These are phyloP conservation scores for Entelexis paramagnoliae DNA, from an alignment of 1,139 yeast species.

Conservation along the genomic window DNA sequence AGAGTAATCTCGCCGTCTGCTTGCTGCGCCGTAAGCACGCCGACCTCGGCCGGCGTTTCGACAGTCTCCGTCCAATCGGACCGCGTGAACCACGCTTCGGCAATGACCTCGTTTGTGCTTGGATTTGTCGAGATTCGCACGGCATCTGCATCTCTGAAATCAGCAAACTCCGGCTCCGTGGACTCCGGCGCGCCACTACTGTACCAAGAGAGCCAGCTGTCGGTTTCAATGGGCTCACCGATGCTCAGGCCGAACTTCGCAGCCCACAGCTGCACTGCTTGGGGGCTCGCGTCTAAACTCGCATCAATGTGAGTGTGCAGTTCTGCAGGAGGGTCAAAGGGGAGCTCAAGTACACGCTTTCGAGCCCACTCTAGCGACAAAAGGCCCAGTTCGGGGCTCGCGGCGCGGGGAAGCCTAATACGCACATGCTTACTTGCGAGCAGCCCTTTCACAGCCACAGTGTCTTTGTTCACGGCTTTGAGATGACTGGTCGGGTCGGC, in stretches of 20 bases:
- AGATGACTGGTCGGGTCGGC: slow-evolving; percentile 4
- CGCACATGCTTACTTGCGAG: slow-evolving; percentile 19
- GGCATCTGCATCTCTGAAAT: slow-evolving; percentile 6
- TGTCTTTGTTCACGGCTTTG: not conserved
- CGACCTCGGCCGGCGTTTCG: slow-evolving; percentile 21
- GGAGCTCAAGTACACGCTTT: slow-evolving; percentile 22
- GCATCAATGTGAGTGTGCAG: slow-evolving; percentile 24
- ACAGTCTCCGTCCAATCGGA: slow-evolving; percentile 11
- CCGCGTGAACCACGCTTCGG: slow-evolving; percentile 21
- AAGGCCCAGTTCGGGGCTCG: slow-evolving; percentile 9
- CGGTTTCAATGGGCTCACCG: slow-evolving; percentile 9
- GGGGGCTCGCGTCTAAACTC: slow-evolving; percentile 9
- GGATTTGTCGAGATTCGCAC: slow-evolving; percentile 8
- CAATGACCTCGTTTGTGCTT: not conserved
- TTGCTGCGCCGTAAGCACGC: slow-evolving; percentile 13
- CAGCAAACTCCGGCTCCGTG: not conserved
- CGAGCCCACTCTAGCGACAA: slow-evolving; percentile 23
- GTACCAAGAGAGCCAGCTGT: slow-evolving; percentile 14
- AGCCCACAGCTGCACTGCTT: not conserved
- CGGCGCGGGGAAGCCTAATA: not conserved
- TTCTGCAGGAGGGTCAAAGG: slow-evolving; percentile 28
- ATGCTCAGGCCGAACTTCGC: not conserved
- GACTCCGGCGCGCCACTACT: not conserved
- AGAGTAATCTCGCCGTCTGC: slow-evolving; percentile 1
- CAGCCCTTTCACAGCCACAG: slow-evolving; percentile 4